Base-by-base conservation (phyloP, 192 early-diverging fungal genomes). In the Kappamyces sp. region DNA sequence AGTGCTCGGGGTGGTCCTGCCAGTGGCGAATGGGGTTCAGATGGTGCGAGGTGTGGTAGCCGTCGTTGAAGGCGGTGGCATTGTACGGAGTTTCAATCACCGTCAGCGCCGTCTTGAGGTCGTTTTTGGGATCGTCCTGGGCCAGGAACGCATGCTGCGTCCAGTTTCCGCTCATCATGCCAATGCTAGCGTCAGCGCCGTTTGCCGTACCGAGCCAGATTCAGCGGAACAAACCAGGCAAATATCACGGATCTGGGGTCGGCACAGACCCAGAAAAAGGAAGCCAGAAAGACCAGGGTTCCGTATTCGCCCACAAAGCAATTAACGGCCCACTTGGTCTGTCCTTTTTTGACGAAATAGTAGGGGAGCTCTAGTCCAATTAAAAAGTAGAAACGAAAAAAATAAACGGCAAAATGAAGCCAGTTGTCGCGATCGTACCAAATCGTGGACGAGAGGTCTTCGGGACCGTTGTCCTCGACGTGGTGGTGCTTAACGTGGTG, bases 91-190 rank as follows among this genome's bases (percentile, higher is more conserved):
- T 39, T 34, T 61, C 50, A 33, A 75, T 63, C 47, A 41, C 43
- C 32, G 74, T 75, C 55, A 75, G 62, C 4, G 67, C 55, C 57
- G 71, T 70, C 32, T 47, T 46, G 15, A 60, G 57, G 40, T 66
- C 72, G 41, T 64, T 66, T 10, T 57, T 44, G n/a, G 68, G 63
- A 36, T 60, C 58, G 23, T 63, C 47, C 40, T 40, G 67, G 34
- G 65, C 68, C 31, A 75, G 32, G 49, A 75, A 75, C 38, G 74
- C 57, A 58, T 75, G 74, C 49, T 75, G 74, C n/a, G 47, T 54
- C 71, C 71, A 75, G 62, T 75, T 75, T 37, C 74, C 74, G 32
- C 42, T 55, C 74, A 75, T 75, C 74, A 75, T 75, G 1, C 63
- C 63, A 37, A 61, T 57, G 42, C 55, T 57, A 57, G 5, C 38